A percentile compares a stretch with the other conserved stretches of the same genome.
These are phyloP conservation scores for Truncatella angustata DNA, from an alignment of 2,329 filamentous ascomycete genomes.

Conservation along the genomic window DNA sequence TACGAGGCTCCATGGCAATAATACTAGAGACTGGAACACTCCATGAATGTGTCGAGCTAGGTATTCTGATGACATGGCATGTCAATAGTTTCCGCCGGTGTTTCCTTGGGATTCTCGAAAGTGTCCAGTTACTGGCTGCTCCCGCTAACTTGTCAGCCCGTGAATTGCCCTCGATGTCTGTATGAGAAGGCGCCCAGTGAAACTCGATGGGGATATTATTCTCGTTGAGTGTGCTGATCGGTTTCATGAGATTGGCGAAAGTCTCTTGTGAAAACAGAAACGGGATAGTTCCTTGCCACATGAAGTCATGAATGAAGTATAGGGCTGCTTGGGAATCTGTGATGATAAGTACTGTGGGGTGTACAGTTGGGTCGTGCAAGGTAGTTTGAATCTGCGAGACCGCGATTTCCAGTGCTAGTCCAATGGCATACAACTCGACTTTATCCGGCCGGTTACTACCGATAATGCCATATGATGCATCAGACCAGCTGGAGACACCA, in stretches of 20 bases:
- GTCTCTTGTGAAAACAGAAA: background rate
- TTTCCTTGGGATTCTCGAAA: background rate
- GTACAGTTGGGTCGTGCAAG: background rate
- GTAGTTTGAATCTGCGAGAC: background rate
- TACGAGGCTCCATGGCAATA: no score
- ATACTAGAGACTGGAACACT: no score
- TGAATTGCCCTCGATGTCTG: background rate
- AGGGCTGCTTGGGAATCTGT: background rate
- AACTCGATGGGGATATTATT: background rate
- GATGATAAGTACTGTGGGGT: background rate
- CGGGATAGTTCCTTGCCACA: background rate
- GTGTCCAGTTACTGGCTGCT: background rate
- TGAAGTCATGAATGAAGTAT: background rate
- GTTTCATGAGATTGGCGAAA: background rate
- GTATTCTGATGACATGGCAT: background rate
- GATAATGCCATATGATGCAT: background rate
- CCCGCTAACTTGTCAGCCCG: background rate
- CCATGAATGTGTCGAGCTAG: no score
- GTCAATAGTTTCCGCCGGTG: background rate
- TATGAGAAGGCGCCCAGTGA: slow-evolving; percentile 4
- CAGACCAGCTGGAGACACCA: background rate
- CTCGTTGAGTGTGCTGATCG: background rate
- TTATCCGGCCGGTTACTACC: background rate
- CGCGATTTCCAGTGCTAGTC: background rate
- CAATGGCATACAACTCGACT: background rate